Evolutionary conservation across 2,329 filamentous ascomycete species (phyloP).

Genomic region (Aspergillus sojae): DNA sequence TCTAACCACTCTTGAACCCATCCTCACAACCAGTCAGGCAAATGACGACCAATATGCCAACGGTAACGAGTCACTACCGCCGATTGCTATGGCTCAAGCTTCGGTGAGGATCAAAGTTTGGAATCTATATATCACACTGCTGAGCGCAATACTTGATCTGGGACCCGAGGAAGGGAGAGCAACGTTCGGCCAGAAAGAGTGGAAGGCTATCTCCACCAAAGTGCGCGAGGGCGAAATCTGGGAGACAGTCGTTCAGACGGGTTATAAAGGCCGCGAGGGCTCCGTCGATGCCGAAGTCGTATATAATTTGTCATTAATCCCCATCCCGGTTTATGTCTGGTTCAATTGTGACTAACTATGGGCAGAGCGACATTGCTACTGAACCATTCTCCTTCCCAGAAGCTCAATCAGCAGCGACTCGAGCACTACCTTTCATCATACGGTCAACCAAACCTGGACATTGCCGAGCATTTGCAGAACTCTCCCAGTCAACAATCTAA

Average conservation of each 20-base stretch:
- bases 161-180: conserved; percentile 88
- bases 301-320: conserved; percentile 49
- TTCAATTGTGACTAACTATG: conserved; percentile 8
- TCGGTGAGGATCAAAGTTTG: conserved; percentile 91
- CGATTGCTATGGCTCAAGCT: conserved; percentile 76
- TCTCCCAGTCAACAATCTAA: conserved; percentile 37
- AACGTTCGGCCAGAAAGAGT: conserved; percentile 81
- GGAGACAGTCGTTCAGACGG: conserved; percentile 86
- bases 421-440: conserved; percentile 86
- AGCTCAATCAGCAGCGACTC: conserved; percentile 80
- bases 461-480: conserved; percentile 63
- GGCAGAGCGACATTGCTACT: conserved; percentile 82
- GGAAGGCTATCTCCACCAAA: conserved; percentile 78
- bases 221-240: conserved; percentile 90
- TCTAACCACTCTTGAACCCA: conserved; percentile 77
- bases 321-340: conserved; percentile 7
- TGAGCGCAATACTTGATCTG: conserved; percentile 88
- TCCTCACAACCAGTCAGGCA: conserved; percentile 65
- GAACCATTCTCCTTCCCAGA: conserved; percentile 83
- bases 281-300: conserved; percentile 95
- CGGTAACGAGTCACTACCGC: conserved; percentile 57
- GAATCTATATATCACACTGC: conserved; percentile 92
- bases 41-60: conserved; percentile 44
- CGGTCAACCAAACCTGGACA: conserved; percentile 71
- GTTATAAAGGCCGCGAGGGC: conserved; percentile 85